Evolutionary conservation across 2,329 filamentous ascomycete genomes (phyloP).

Genomic region (Phialophora tarda): DNA sequence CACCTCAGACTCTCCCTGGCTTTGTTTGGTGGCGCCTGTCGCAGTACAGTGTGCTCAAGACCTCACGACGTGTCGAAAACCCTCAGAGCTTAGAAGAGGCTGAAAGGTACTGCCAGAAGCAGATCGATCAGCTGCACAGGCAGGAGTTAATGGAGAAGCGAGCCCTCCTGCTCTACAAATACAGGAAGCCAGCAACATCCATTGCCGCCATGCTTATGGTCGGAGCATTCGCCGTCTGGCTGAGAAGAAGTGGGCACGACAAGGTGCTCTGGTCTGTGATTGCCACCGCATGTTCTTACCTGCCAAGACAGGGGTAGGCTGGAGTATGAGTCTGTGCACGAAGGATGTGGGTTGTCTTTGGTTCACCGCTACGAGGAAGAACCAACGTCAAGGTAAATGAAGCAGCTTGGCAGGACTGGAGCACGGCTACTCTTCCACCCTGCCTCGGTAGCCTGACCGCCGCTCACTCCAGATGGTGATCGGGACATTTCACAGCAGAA

Average conservation of each 20-base stretch:
- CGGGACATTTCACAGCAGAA: background rate
- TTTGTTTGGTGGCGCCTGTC: conserved; percentile 75
- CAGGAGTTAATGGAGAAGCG: conserved; percentile 64
- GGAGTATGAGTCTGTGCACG: background rate
- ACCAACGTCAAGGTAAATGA: background rate
- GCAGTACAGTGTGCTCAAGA: conserved; percentile 80
- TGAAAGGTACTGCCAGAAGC: conserved; percentile 68
- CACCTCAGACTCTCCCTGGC: conserved; percentile 71
- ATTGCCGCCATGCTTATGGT: conserved; percentile 70
- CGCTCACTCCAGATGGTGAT: background rate
- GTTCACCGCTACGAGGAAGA: background rate
- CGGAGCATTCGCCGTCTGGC: conserved; percentile 70
- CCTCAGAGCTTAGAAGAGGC: conserved; percentile 70
- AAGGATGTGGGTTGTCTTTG: background rate
- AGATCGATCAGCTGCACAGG: conserved; percentile 73
- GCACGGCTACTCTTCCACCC: background rate
- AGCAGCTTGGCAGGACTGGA: background rate
- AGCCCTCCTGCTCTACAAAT: conserved; percentile 62
- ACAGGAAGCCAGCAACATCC: conserved; percentile 68
- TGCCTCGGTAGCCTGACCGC: background rate
- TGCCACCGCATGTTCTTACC: conserved; percentile 15
- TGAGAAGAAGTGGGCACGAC: conserved; percentile 58
- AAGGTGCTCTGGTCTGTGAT: conserved; percentile 32
- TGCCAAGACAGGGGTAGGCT: conserved; percentile 13
- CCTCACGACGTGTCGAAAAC: conserved; percentile 64